These are phyloP conservation scores for Arctium lappa DNA, from an alignment of 129 eudicot genomes.

Conservation along the genomic window DNA sequence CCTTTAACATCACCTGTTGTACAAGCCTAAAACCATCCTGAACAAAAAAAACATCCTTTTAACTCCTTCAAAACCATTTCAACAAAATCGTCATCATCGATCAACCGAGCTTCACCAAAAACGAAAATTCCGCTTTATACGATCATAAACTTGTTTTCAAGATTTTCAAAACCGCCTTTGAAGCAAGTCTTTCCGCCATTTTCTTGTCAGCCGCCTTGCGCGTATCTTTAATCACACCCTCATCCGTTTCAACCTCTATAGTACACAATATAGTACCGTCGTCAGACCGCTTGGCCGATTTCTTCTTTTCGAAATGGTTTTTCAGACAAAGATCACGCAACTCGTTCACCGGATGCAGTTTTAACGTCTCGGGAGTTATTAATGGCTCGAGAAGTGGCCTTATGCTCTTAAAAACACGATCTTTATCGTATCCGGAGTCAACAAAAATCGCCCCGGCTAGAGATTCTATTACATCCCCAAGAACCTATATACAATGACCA, in stretches of 20 bases:
- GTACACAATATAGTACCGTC: slow-evolving; percentile 35
- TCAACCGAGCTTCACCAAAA: neutral
- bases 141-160: slow-evolving; percentile 35
- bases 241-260: slow-evolving; percentile 57
- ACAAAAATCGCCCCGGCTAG: slow-evolving; percentile 84
- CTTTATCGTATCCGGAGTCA: slow-evolving; percentile 69
- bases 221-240: slow-evolving; percentile 17
- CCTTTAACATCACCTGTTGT: neutral
- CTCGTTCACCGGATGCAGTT: slow-evolving; percentile 61
- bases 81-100: neutral
- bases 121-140: too few relatives aligned
- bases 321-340: slow-evolving; percentile 46
- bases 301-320: slow-evolving; percentile 27
- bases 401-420: slow-evolving; percentile 53
- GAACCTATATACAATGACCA: slow-evolving; percentile 46
- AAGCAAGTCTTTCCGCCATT: slow-evolving; percentile 56
- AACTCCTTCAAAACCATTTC: neutral
- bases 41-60: neutral
- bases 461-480: slow-evolving; percentile 87
- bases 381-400: slow-evolving; percentile 84
- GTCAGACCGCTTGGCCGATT: slow-evolving; percentile 20
- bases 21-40: neutral
- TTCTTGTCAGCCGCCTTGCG: slow-evolving; percentile 37
- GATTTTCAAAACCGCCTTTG: slow-evolving; percentile 43
- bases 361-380: slow-evolving; percentile 69